These are phyloP conservation scores for Penicillium sp. DNA, from an alignment of 2,329 filamentous ascomycete genomes.

Conservation along the genomic window DNA sequence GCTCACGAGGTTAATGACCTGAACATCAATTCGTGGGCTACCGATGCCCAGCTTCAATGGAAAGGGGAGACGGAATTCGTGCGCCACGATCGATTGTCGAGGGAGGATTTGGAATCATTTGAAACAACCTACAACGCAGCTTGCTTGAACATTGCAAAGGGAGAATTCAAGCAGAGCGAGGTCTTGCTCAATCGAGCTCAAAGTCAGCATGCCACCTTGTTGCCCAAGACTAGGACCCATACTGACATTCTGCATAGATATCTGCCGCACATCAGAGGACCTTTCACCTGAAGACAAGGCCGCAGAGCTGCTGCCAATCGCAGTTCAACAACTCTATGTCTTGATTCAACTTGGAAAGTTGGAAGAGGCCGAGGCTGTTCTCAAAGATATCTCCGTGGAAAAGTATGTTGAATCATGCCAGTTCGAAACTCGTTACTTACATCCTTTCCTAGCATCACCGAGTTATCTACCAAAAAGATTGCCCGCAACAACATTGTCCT, in stretches of 20 bases:
- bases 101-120: constrained; percentile 61
- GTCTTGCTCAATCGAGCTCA: constrained; percentile 59
- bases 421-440: constrained; percentile 5
- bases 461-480: constrained; percentile 57
- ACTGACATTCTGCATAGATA: constrained; percentile 37
- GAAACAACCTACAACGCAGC: constrained; percentile 65
- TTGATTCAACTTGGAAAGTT: constrained; percentile 53
- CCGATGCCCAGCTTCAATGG: constrained; percentile 63
- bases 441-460: constrained; percentile 47
- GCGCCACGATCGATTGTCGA: constrained; percentile 51
- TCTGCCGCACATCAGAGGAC: constrained; percentile 60
- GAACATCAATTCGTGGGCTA: constrained; percentile 59
- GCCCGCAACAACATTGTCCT: constrained; percentile 59
- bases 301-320: constrained; percentile 59
- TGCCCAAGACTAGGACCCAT: not conserved
- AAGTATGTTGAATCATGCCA: constrained; percentile 38
- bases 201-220: constrained; percentile 31
- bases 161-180: constrained; percentile 57
- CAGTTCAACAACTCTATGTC: constrained; percentile 61
- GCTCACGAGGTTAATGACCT: constrained; percentile 57
- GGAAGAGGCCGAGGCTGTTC: constrained; percentile 55
- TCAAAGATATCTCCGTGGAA: constrained; percentile 49
- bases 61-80: constrained; percentile 50
- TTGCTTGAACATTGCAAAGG: constrained; percentile 60
- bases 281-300: constrained; percentile 58